Percentiles rank a stretch among this genome's conserved stretches.
Evolutionary conservation across 2,329 filamentous ascomycete genomes (phyloP).

Genomic region (Rhynchosporium agropyri): DNA sequence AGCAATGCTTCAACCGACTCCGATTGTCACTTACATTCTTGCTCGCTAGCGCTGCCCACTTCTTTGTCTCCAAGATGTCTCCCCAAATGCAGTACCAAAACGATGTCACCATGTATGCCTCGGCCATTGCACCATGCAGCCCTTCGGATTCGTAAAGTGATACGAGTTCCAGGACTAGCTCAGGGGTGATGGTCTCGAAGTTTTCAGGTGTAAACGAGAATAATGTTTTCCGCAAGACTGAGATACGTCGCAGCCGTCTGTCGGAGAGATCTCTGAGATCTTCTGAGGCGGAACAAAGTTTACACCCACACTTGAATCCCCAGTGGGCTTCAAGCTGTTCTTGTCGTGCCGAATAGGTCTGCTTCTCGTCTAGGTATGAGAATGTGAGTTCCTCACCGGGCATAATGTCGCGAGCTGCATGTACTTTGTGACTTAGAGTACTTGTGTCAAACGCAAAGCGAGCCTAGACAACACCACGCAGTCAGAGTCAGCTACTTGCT

Average conservation of each 20-base stretch:
- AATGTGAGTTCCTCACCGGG: conserved; percentile 29
- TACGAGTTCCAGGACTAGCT: conserved; percentile 19
- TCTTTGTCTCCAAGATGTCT: conserved; percentile 9
- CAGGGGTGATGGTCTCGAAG: neutral
- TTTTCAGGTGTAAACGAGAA: neutral
- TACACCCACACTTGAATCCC: conserved; percentile 26
- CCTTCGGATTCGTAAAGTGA: conserved; percentile 21
- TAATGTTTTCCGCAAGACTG: neutral
- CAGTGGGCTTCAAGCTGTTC: conserved; percentile 20
- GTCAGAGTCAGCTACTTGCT: neutral
- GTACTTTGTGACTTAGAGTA: conserved; percentile 23
- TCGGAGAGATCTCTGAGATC: neutral
- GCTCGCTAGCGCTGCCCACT: conserved; percentile 17
- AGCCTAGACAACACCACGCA: neutral
- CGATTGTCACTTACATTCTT: conserved; percentile 1
- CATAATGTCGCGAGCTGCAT: conserved; percentile 24
- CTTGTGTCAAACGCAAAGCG: conserved; percentile 24
- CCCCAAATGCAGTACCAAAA: conserved; percentile 24
- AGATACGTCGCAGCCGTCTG: conserved; percentile 4
- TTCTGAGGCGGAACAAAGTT: conserved; percentile 15
- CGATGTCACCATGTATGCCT: conserved; percentile 25
- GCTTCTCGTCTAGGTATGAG: conserved; percentile 26
- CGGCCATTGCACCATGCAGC: conserved; percentile 11
- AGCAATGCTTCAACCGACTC: neutral
- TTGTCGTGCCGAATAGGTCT: conserved; percentile 11